Percentiles rank a stretch among this genome's conserved stretches.
Conservation (phyloP, 2,329 filamentous ascomycete species). For the Penicillium sp. region DNA sequence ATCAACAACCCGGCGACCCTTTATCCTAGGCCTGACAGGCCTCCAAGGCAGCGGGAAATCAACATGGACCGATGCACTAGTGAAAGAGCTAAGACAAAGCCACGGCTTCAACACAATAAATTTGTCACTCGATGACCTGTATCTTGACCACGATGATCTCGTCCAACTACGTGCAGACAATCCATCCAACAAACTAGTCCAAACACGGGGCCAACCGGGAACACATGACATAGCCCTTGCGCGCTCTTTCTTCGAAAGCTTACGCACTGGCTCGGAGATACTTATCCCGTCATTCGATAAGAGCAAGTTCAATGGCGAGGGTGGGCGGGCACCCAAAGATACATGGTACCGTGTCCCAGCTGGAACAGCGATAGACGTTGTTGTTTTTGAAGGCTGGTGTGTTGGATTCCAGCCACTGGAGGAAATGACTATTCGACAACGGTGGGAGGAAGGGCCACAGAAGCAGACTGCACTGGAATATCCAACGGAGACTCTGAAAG, state of each 20-base stretch:
- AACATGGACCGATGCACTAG: conserved; percentile 13
- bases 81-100: conserved; percentile 1
- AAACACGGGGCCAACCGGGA: conserved; percentile 13
- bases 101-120: conserved; percentile 11
- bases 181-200: conserved; percentile 10
- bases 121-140: conserved; percentile 13
- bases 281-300: conserved; percentile 15
- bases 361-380: conserved; percentile 7
- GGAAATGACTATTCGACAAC: background rate
- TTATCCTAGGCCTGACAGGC: conserved; percentile 12
- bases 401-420: conserved; percentile 12
- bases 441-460: conserved; percentile 1
- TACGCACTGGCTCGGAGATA: background rate
- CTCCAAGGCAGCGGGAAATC: conserved; percentile 17
- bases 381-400: conserved; percentile 17
- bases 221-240: conserved; percentile 12
- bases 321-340: conserved; percentile 6
- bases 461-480: background rate
- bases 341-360: conserved; percentile 8
- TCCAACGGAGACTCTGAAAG: conserved; percentile 8
- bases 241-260: conserved; percentile 7
- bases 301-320: conserved; percentile 14
- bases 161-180: conserved; percentile 6
- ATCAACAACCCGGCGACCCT: background rate
- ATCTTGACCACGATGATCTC: conserved; percentile 13